Conservation (phyloP, 768 basidiomycete genomes). For the Leucocoprinus leucothites region DNA sequence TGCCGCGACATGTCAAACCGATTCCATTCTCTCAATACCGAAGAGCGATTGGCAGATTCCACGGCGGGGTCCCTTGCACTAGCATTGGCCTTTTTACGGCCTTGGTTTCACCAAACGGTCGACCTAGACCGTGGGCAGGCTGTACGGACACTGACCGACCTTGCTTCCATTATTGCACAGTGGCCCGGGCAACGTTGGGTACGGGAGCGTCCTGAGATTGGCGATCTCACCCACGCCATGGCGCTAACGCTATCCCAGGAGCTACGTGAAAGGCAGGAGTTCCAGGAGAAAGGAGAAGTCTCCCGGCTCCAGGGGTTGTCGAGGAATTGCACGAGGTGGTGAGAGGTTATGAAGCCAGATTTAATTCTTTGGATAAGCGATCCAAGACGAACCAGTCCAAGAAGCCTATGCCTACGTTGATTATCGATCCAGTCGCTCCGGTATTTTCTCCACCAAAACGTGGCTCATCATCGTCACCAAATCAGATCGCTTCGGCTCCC, state of each 20-base stretch:
- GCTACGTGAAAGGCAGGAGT: conserved; percentile 43
- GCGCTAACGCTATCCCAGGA: conserved; percentile 64
- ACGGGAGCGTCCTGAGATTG: conserved; percentile 60
- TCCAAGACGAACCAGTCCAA: background rate
- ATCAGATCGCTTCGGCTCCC: conserved; percentile 10
- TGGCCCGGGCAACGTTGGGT: conserved; percentile 75
- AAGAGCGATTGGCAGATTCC: conserved; percentile 60
- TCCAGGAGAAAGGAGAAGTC: conserved; percentile 36
- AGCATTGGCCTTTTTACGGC: conserved; percentile 62
- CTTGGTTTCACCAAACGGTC: conserved; percentile 62
- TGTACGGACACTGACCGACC: conserved; percentile 30
- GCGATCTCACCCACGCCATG: conserved; percentile 55
- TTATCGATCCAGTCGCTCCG: conserved; percentile 2
- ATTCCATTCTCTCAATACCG: conserved; percentile 53
- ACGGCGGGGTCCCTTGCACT: conserved; percentile 67
- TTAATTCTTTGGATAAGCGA: conserved; percentile 5
- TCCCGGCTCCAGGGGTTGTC: conserved; percentile 47
- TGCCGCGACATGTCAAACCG: conserved; percentile 65
- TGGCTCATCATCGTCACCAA: background rate
- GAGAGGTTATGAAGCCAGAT: conserved; percentile 6
- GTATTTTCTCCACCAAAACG: background rate
- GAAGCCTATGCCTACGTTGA: background rate
- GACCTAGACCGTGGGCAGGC: conserved; percentile 33
- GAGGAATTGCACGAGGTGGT: conserved; percentile 37
- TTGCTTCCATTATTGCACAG: conserved; percentile 50